Base-by-base conservation (phyloP, 73 alveolate species). In the Loxodes magnus region DNA sequence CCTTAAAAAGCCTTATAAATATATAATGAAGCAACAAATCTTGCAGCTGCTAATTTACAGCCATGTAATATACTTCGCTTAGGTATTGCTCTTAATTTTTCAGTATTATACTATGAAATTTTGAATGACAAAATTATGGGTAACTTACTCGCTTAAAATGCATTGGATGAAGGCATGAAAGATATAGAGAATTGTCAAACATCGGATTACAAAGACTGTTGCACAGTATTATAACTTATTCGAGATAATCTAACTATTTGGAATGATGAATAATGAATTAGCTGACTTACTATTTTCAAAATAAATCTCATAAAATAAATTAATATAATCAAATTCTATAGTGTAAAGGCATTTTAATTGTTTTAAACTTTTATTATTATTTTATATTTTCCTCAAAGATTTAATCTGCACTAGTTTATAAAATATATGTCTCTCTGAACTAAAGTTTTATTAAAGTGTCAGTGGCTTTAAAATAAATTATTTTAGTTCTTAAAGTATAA, bases 51-150 rank as follows among this genome's bases (percentile, higher is more conserved):
- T 52, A 79, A 64, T 41, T 51, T 84, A 21, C 64, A 68, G 31
- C 78, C 91, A 34, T 71, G 74, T 60, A 80, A 83, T 64, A 91
- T 94, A 34, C 82, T 87, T 55, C 71, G 85, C 35, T 56, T 87
- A 16, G 92, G 93, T 29, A 60, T 86, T 24, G 90, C 91, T 30
- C 80, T 86, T 19, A 86, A 82, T 64, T 84, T 81, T 61, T 82
- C 97, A 17, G 97, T 86, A 37, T 86, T 86, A 71, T 78, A 86
- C 62, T 86, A 82, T 66, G 97, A 86, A 67, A 93, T 86, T 21
- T 43, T 74, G 71, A 70, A 77, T 34, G 93, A 86, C 61, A 77
- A 71, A 53, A 65, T 56, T 49, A 83, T 76, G 42, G 97, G 94
- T 35, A 77, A 89, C 65, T 54, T 71, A 54, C 64, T 86, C 26